Base-by-base conservation (phyloP, 495 filamentous ascomycete genomes). In the Pyrenula massariospora region DNA sequence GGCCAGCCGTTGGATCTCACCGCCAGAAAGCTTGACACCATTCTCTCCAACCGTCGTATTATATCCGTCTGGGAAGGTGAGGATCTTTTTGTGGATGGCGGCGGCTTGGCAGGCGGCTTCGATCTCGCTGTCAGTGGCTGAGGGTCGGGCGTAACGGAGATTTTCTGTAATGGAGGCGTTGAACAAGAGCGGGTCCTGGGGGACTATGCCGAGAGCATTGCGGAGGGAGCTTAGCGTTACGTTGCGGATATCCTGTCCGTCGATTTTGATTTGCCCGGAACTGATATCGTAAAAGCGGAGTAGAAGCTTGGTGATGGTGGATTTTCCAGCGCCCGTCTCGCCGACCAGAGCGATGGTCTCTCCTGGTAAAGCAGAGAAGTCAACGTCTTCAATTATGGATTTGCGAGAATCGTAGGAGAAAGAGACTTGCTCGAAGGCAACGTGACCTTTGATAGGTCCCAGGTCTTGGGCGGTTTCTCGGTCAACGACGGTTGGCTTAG, bases 301-400 rank as follows among this genome's bases (percentile, higher is more conserved):
- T 19, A 91, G 75, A 5, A 91, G 75, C 59, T 87, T 85, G 50
- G 90, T 70, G 47, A 88, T 83, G 1, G 86, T 88, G 2, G 86
- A 86, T 62, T 91, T 93, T 20, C 88, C 88, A 22, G 79, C 79
- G 21, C 88, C 88, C 2, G 85, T 87, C 59, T 82, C 78, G 1
- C 88, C 88, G n/a, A 91, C 88, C 19, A 91, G 76, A 8, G 87
- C 88, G 12, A 87, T 75, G 8, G 84, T 89, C 55, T 77, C 74
- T 15, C 88, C 88, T 1, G 78, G 67, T 5, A 70, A 58, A 47
- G 65, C 69, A 12, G 65, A 70, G 60, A 91, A 84, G 62, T 71
- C 82, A 58, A 91, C 71, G 50, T 80, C 66, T 59, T 86, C 84
- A 65, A 89, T 73, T 20, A 81, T 82, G 10, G 74, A 70, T 65